phyloP scores from a whole-genome alignment of 441 rosid species.

The Euphorbia celastroides region DNA sequence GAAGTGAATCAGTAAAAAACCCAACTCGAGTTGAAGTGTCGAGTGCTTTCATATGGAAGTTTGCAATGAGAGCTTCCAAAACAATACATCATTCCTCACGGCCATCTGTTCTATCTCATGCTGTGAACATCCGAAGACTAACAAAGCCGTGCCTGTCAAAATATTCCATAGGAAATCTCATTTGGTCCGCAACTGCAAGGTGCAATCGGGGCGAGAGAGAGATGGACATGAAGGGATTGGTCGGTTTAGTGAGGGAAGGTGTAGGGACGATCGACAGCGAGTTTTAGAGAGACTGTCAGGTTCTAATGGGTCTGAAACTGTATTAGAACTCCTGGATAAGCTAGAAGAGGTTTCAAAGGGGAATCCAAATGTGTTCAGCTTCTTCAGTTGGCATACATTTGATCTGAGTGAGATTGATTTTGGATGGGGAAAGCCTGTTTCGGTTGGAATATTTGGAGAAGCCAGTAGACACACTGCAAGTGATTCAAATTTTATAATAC shows the following conservation, averaged over 20 bases:
- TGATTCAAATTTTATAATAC: not conserved
- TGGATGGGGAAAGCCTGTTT: not conserved
- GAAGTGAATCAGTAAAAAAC: not conserved
- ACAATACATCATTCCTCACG: not conserved
- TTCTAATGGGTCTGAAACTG: not conserved
- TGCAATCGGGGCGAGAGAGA: not conserved
- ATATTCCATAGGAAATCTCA: slow-evolving; percentile 12
- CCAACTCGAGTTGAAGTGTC: slow-evolving; percentile 13
- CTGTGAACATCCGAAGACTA: slow-evolving; percentile 5
- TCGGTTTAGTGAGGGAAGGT: not conserved
- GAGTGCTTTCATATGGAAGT: slow-evolving; percentile 16
- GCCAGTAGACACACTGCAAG: not conserved
- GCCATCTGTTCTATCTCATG: not conserved
- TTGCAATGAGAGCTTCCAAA: slow-evolving; percentile 4
- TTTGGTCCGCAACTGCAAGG: slow-evolving; percentile 6
- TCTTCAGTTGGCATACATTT: slow-evolving; percentile 12
- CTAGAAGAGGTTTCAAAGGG: not conserved
- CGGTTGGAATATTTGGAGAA: slow-evolving; percentile 12
- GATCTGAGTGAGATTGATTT: no score
- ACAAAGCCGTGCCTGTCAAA: slow-evolving; percentile 9
- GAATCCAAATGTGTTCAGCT: slow-evolving; percentile 3
- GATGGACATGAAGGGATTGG: slow-evolving; percentile 2
- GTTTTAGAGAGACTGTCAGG: not conserved
- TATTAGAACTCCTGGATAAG: not conserved
- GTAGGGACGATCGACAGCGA: not conserved